These are phyloP conservation scores for Salix suchowensis DNA, from an alignment of 345 rosid genomes.

Conservation along the genomic window DNA sequence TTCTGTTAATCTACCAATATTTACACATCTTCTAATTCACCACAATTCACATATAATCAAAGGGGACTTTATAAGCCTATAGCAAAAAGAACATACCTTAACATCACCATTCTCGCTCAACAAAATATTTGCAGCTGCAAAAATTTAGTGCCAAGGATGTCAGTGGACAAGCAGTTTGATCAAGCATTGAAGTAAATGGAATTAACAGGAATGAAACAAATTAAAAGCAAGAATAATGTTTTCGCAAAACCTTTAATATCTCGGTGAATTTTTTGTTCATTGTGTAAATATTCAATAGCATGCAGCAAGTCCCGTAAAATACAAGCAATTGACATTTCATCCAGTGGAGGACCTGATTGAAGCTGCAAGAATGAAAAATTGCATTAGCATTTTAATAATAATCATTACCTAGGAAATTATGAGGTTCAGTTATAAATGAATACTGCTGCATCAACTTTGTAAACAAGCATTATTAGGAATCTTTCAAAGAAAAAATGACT, in stretches of 20 bases:
- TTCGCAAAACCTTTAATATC: conserved; percentile 83
- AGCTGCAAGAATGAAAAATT: conserved; percentile 49
- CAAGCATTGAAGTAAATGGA: background rate
- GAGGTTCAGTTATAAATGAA: background rate
- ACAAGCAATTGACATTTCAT: conserved; percentile 88
- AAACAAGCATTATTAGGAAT: background rate
- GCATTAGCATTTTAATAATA: conserved; percentile 18
- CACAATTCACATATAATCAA: conserved; percentile 9
- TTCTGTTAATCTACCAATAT: background rate
- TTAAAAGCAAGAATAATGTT: background rate
- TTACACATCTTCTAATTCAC: conserved; percentile 1
- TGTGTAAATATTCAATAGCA: conserved; percentile 93
- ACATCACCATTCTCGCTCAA: conserved; percentile 95
- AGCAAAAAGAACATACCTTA: conserved; percentile 55
- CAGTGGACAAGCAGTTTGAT: background rate
- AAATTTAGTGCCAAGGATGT: background rate
- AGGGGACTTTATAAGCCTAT: background rate
- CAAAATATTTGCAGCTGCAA: conserved; percentile 94
- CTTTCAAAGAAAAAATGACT: background rate
- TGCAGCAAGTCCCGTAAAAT: conserved; percentile 91
- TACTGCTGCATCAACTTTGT: background rate
- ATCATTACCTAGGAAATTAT: background rate
- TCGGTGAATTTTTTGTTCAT: conserved; percentile 94
- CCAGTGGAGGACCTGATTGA: conserved; percentile 86
- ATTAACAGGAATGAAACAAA: background rate